Evolutionary conservation across 2,329 filamentous ascomycete species (phyloP).

Genomic region (Neoascochyta sp.): DNA sequence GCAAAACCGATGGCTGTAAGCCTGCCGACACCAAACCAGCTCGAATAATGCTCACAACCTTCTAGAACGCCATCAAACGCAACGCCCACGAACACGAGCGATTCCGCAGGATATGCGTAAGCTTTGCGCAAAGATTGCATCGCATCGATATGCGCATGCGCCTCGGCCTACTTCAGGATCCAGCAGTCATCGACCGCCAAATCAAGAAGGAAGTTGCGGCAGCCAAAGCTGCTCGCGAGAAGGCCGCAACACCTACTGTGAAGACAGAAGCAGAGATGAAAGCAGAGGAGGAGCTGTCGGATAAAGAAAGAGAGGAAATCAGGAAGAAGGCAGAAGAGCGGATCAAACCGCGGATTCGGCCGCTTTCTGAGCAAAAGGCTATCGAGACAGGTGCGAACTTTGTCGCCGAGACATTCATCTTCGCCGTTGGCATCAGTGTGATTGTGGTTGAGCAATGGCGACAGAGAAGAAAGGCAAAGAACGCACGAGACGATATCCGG

Average conservation of each 20-base stretch:
- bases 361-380: conserved; percentile 63
- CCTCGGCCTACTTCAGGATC: conserved; percentile 61
- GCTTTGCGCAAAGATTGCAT: conserved; percentile 62
- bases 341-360: conserved; percentile 55
- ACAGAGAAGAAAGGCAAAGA: conserved; percentile 58
- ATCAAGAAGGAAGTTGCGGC: conserved; percentile 53
- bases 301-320: conserved; percentile 48
- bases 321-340: conserved; percentile 41
- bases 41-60: conserved; percentile 4
- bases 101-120: conserved; percentile 60
- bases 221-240: conserved; percentile 52
- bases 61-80: conserved; percentile 62
- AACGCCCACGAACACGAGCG: conserved; percentile 66
- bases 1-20: conserved; percentile 66
- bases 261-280: conserved; percentile 59
- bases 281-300: conserved; percentile 52
- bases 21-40: not conserved
- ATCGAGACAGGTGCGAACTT: conserved; percentile 68
- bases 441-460: conserved; percentile 62
- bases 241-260: conserved; percentile 54
- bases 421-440: conserved; percentile 59
- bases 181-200: conserved; percentile 52
- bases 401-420: conserved; percentile 64
- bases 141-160: conserved; percentile 65
- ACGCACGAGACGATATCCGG: conserved; percentile 57